Base-by-base conservation (phyloP, 2,329 filamentous ascomycete genomes). In the Fusarium tanahbumbuense region DNA sequence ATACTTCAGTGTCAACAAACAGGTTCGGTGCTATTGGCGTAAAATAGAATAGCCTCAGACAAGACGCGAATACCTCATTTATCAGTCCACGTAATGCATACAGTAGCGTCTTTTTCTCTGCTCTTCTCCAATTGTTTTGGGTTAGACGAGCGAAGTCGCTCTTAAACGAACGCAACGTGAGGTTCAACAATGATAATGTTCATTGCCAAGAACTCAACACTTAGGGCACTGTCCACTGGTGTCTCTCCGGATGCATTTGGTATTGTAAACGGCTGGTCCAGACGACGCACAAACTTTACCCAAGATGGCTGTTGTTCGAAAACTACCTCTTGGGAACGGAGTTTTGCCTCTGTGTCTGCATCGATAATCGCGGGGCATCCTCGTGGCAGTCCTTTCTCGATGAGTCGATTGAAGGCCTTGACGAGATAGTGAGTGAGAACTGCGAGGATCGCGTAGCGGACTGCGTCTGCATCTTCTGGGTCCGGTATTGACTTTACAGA, bases 31-130 rank as follows among this genome's bases (percentile, higher is more conserved):
- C 37, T 66, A 66, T 66, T 67, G 61, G 63, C 28, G 63, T 66
- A 49, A 42, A 66, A 66, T 50, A 41, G 25, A 55, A 41, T 44
- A 44, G 27, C 55, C 48, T 52, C 32, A 22, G 22, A 37, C 37
- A 16, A 56, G 63, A 52, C 62, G 44, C 63, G 56, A 61, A 66
- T 66, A 22, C 63, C 55, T 56, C 63, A 67, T 66, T 50, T 54
- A 60, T 46, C 42, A 28, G 63, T 66, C 63, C 62, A 49, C 63
- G 63, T 66, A 66, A 66, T 61, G 63, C 63, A 49, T 46, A 30
- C 44, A 64, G 49, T 64, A 66, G 55, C 47, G 61, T 37, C 47
- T 8, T 49, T 49, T 49, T 44, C 34, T 23, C 30, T 60, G 11
- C 42, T 46, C 13, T 11, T 27, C 34, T 53, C 25, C 23, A 18